Conservation (phyloP, 768 basidiomycete genomes). For the Termitomyces sp. region DNA sequence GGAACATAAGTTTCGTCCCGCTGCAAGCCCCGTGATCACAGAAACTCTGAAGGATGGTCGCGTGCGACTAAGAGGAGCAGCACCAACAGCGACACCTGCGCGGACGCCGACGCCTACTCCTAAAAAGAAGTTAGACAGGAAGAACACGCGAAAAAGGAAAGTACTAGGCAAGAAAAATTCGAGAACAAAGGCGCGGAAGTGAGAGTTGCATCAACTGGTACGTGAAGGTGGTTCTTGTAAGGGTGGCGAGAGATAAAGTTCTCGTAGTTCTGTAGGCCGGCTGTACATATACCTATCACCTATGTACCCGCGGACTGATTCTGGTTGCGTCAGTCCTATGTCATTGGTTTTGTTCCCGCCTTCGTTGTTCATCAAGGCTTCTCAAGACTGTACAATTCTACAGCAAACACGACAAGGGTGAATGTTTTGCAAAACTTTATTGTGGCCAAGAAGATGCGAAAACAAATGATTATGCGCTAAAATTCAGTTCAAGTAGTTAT, state of each 20-base stretch:
- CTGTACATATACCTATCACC: neutral
- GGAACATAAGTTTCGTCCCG: slow-evolving; percentile 76
- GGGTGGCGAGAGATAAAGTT: neutral
- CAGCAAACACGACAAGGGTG: neutral
- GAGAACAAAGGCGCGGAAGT: slow-evolving; percentile 13
- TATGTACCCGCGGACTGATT: neutral
- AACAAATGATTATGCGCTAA: neutral
- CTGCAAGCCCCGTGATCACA: slow-evolving; percentile 79
- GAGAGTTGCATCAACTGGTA: neutral
- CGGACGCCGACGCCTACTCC: slow-evolving; percentile 13
- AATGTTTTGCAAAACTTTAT: neutral
- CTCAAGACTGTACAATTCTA: neutral
- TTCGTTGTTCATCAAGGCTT: neutral
- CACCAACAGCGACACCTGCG: slow-evolving; percentile 29
- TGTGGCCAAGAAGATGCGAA: neutral
- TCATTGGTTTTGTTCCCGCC: neutral
- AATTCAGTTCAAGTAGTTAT: neutral
- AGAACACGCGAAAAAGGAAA: slow-evolving; percentile 14
- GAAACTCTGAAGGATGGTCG: slow-evolving; percentile 71
- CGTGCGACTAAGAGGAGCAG: slow-evolving; percentile 64
- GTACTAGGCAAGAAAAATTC: slow-evolving; percentile 11
- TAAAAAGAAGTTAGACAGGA: slow-evolving; percentile 18
- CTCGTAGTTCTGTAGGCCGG: neutral
- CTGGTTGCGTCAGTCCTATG: neutral
- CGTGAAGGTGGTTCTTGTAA: neutral